Evolutionary conservation across 2,329 filamentous ascomycete species (phyloP), one percentile per base, ranked within the genome.

Genomic region (Neurospora sp.): DNA sequence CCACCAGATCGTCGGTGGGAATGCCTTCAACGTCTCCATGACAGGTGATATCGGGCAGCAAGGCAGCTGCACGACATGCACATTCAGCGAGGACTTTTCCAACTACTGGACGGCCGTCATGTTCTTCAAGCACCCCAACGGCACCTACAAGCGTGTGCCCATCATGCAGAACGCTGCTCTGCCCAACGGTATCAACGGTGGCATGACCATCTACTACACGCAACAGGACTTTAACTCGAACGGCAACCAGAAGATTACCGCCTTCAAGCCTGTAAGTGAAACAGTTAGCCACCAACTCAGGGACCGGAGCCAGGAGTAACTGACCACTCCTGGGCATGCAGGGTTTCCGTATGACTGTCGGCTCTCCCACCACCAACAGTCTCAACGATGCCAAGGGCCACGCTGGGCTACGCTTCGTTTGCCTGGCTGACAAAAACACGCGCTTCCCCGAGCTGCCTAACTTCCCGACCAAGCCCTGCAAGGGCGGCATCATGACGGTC

Each of bases 301-400:
- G 11, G 36, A 6, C 41, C 17, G 1, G 23, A 66, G 66, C 57
- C 11, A 62, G 43, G 62, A 41, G 10, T 57, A 43, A 67, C 71
- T 69, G 66, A 75, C 52, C 8, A 33, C 4, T 1, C 6, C 65
- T 36, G 52, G 28, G 52, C 23, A 17, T 28, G 15, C 37, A 80
- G 79, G 81, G 81, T 19, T 83, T 83, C 77, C 79, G 81, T 66
- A 83, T 83, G 81, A 79, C 80, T 2, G 77, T 82, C 10, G 82
- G 81, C 52, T 79, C 76, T 70, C 74, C 77, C 8, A 73, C 73
- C 2, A 74, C 74, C 66, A 70, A 73, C 43, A 76, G 74, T 36
- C 71, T 74, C 38, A 69, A 76, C 28, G 77, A 75, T 0, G 78
- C 78, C 66, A 79, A 77, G 67, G 78, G 76, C 62, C 77, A 78